Evolutionary conservation across 129 eudicot species (phyloP).

Genomic region (Ambrosia trifida): DNA sequence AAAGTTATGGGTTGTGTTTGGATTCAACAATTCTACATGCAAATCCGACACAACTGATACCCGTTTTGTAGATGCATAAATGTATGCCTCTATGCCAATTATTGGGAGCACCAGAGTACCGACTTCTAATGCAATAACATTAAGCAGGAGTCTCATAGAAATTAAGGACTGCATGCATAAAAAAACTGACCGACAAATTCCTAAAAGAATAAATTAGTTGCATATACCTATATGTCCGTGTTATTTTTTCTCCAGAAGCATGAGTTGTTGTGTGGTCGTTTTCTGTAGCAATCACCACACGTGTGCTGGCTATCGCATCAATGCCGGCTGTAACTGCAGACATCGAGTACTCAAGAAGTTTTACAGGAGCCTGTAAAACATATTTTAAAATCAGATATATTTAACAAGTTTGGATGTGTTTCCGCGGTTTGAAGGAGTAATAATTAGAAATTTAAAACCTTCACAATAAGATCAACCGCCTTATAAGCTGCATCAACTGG

Average conservation of each 20-base stretch:
- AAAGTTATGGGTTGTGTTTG: neutral
- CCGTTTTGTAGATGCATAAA: neutral
- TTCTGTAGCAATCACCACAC: slow-evolving; percentile 61
- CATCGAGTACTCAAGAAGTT: slow-evolving; percentile 85
- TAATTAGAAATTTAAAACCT: slow-evolving; percentile 42
- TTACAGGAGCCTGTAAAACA: slow-evolving; percentile 64
- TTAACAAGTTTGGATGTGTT: neutral
- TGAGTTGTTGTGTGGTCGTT: slow-evolving; percentile 45
- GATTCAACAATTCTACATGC: neutral
- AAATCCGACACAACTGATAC: neutral
- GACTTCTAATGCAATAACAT: neutral
- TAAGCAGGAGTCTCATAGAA: neutral
- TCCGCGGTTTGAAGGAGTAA: neutral
- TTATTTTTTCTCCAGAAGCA: slow-evolving; percentile 51
- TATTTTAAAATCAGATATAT: neutral
- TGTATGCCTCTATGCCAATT: neutral
- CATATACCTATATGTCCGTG: slow-evolving; percentile 64
- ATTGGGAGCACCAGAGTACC: neutral
- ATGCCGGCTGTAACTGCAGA: slow-evolving; percentile 86
- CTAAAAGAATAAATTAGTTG: neutral
- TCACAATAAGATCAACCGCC: slow-evolving; percentile 81
- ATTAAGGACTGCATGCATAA: neutral
- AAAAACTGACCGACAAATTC: neutral
- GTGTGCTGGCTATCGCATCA: slow-evolving; percentile 83
- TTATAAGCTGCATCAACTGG: slow-evolving; percentile 97